Conservation (phyloP, 192 early-diverging fungal genomes). For the Coemansia sp. region DNA sequence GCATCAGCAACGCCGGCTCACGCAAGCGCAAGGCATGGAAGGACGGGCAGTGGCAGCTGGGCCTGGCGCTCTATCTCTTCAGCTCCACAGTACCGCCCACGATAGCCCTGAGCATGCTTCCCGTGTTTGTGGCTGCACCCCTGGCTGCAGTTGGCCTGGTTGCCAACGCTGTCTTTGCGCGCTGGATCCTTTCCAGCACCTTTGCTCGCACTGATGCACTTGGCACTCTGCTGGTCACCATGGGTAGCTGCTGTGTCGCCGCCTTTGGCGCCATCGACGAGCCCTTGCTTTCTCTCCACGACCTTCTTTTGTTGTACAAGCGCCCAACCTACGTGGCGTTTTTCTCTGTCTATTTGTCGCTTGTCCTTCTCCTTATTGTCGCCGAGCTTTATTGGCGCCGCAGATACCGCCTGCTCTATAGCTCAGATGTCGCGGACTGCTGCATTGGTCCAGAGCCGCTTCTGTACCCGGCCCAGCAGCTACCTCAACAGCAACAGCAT, state of each 20-base stretch:
- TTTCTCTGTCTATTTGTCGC: constrained; percentile 57
- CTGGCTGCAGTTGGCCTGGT: constrained; percentile 72
- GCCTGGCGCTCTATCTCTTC: constrained; percentile 65
- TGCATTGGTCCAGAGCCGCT: neutral
- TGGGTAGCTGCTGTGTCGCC: constrained; percentile 67
- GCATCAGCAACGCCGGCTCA: constrained; percentile 7
- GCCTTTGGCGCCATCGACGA: constrained; percentile 76
- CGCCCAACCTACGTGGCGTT: constrained; percentile 68
- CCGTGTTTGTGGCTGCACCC: constrained; percentile 75
- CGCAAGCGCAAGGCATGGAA: constrained; percentile 20
- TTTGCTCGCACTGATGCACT: constrained; percentile 62
- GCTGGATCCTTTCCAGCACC: constrained; percentile 60
- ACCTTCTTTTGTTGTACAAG: constrained; percentile 65
- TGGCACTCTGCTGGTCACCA: constrained; percentile 66
- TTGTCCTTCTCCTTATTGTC: constrained; percentile 55
- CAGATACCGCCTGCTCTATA: constrained; percentile 4
- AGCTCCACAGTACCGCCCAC: constrained; percentile 71
- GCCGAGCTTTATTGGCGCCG: constrained; percentile 48
- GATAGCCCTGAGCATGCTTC: constrained; percentile 73
- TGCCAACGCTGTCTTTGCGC: constrained; percentile 75
- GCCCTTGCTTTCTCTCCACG: constrained; percentile 65
- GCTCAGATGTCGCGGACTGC: neutral
- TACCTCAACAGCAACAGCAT: neutral
- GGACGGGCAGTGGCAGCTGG: constrained; percentile 66
- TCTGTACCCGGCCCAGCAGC: neutral